A percentile compares a stretch with the other conserved stretches of the same genome.
phyloP scores from a whole-genome alignment of 2,329 filamentous ascomycete genomes.

The Pseudopithomyces maydicus region DNA sequence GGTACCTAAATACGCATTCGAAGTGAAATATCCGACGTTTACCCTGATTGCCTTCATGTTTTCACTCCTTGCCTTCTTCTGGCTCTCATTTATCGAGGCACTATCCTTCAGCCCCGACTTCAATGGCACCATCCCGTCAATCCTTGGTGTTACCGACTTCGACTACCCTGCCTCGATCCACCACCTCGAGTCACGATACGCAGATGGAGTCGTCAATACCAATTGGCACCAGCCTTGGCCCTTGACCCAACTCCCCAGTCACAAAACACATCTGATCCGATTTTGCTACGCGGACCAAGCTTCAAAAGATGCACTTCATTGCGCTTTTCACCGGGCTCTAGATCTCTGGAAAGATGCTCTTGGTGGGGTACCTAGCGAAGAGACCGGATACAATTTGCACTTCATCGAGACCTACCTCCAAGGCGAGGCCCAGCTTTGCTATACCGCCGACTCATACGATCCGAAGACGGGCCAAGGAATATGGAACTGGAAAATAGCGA shows the following conservation, averaged over 20 bases:
- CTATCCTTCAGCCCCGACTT: neutral
- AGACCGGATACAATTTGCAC: neutral
- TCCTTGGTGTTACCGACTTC: neutral
- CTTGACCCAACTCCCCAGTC: neutral
- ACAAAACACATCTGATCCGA: neutral
- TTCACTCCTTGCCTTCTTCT: neutral
- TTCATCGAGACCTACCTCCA: neutral
- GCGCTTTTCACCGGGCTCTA: neutral
- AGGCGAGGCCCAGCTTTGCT: neutral
- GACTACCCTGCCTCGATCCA: neutral
- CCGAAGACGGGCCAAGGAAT: neutral
- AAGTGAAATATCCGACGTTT: neutral
- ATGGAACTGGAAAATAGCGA: neutral
- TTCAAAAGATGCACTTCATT: neutral
- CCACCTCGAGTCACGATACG: neutral
- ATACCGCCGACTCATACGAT: neutral
- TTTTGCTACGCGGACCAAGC: conserved; percentile 2
- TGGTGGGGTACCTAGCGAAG: neutral
- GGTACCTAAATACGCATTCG: too few relatives aligned
- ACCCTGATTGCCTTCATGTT: neutral
- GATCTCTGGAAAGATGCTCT: neutral
- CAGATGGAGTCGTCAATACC: conserved; percentile 1
- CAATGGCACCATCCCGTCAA: conserved; percentile 2
- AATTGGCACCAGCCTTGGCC: conserved; percentile 4
- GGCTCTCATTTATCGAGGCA: neutral